Evolutionary conservation across 768 basidiomycete genomes (phyloP), one percentile per base, ranked within the genome.

Genomic region (Kwoniella sp.): DNA sequence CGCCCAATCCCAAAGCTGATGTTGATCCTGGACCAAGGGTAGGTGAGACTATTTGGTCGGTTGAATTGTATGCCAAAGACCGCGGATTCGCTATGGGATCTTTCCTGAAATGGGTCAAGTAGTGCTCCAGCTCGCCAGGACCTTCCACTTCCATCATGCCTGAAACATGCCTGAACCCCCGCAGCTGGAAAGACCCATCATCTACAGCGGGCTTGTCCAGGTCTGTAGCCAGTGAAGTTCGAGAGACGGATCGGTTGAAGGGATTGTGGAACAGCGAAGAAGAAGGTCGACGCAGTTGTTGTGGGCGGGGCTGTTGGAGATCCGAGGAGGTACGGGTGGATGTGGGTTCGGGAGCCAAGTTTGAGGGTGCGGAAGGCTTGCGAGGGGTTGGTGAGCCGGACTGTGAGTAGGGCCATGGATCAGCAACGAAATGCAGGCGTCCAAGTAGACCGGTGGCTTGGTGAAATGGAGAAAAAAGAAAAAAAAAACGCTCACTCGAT

Each of bases 121-220:
- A 63, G 46, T 57, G 47, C 25, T 60, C 67, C 25, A 68, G 29
- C 48, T 60, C 64, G 6, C 59, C 61, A 8, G 58, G 57, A 52
- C 66, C 60, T 40, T 72, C 69, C 5, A 62, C 53, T 21, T 72
- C 69, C 24, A 62, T 61, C 49, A 66, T 68, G 13, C 74, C 74
- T 1, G 70, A 69, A 3, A 77, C 66, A 58, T 77, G 75, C 22
- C 75, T 55, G 57, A 77, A 77, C 1, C 65, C 60, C 56, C 66
- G 74, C 24, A 77, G 65, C 52, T 69, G 72, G 64, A 77, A 77
- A 1, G 67, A 69, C 1, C 71, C 69, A 54, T 72, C 68, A 46
- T 76, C 74, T 15, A 40, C 21, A 7, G 40, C 30, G 0, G 70
- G 15, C 7, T 40, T 52, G 0, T 68, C 68, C 9, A 67, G 27